Base-by-base conservation (phyloP, 2,329 filamentous ascomycete species). In the Myriosclerotinia scirpicola region DNA sequence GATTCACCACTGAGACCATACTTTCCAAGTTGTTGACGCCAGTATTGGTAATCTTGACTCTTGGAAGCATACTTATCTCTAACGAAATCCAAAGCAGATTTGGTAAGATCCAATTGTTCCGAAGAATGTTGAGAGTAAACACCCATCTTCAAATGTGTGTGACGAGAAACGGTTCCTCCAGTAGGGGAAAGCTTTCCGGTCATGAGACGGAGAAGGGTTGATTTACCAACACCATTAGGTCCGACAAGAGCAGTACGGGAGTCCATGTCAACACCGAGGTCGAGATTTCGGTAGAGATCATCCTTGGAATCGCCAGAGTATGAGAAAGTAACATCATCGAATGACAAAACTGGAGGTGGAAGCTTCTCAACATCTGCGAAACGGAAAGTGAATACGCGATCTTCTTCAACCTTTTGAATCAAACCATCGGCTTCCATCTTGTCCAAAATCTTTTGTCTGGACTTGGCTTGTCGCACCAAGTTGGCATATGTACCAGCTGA, bases 401-500 rank as follows among this genome's bases (percentile, higher is more conserved):
- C 95, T 71, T 87, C 81, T 66, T 85, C 81, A 70, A 99, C 93
- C 67, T 92, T 91, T 81, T 99, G 90, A 78, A 99, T 98, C 81
- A 98, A 95, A 73, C 95, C 95, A 76, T 99, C 95, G 74, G 96
- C 95, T 85, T 98, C 94, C 95, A 99, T 99, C 89, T 99, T 99
- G 87, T 99, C 95, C 73, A 98, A 86, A 80, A 98, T 98, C 92
- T 99, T 99, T 82, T 99, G 95, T 72, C 95, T 89, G 54, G 95
- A 98, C 86, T 99, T 99, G 81, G 96, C 96, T 82, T 99, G 95
- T 80, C 92, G 87, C 78, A 99, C 95, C 84, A 99, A 86, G 84
- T 99, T 99, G 87, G 96, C 95, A 78, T 99, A 99, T 69, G 95
- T 99, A 93, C 96, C 95, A 67, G 95, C 95, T 69, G 94, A 97